A percentile compares a stretch with the other conserved stretches of the same genome.
These are phyloP conservation scores for Pichia sp. DNA, from an alignment of 1,139 yeast species.

Conservation along the genomic window DNA sequence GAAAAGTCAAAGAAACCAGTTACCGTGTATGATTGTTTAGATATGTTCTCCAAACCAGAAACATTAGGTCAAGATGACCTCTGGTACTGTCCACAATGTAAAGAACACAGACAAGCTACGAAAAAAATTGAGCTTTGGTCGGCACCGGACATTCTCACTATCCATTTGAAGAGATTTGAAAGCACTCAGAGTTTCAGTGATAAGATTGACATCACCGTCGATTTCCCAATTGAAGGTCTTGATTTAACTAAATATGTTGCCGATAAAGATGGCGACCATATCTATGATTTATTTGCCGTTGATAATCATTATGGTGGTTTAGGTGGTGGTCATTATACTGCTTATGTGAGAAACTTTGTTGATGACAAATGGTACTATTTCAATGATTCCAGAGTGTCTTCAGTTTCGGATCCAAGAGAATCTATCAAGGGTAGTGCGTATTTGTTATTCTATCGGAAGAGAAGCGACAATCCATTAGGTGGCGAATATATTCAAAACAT, in stretches of 20 bases:
- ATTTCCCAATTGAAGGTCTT: constrained; percentile 83
- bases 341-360: constrained; percentile 76
- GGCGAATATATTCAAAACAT: constrained; percentile 28
- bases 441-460: constrained; percentile 74
- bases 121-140: constrained; percentile 91
- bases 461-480: constrained; percentile 35
- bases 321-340: constrained; percentile 98
- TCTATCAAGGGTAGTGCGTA: constrained; percentile 85
- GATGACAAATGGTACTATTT: constrained; percentile 86
- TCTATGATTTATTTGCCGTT: constrained; percentile 88
- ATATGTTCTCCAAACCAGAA: constrained; percentile 77
- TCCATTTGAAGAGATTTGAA: constrained; percentile 89
- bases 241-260: constrained; percentile 63
- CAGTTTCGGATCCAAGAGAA: constrained; percentile 54
- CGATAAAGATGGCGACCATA: constrained; percentile 35
- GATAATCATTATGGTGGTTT: constrained; percentile 96
- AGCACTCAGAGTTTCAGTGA: constrained; percentile 85
- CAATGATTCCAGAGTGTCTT: constrained; percentile 78
- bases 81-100: constrained; percentile 93
- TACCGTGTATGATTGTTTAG: constrained; percentile 72
- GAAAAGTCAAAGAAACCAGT: constrained; percentile 45
- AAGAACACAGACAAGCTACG: constrained; percentile 87
- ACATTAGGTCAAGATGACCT: constrained; percentile 85
- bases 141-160: constrained; percentile 84
- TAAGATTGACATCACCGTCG: constrained; percentile 80